Evolutionary conservation across 148 eudicot genomes (phyloP).

Genomic region (Linanthus parryae): DNA sequence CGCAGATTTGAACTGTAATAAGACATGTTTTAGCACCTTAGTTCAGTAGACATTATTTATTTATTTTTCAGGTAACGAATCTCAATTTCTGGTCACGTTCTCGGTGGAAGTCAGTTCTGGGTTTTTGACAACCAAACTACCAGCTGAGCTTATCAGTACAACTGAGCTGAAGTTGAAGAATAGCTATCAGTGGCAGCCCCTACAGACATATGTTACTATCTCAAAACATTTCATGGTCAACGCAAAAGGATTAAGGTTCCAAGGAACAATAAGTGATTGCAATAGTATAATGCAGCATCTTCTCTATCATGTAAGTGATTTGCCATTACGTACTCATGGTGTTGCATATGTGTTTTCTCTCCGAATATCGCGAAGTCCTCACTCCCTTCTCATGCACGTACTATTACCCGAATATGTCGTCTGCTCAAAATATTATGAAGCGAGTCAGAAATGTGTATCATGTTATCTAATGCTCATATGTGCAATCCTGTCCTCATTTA

Average conservation of each 20-base stretch:
- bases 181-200: constrained; percentile 83
- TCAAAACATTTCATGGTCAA: constrained; percentile 62
- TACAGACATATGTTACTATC: constrained; percentile 81
- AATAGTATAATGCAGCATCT: constrained; percentile 54
- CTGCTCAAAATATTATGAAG: too few species aligned
- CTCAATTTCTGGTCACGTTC: constrained; percentile 60
- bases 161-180: constrained; percentile 66
- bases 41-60: neutral
- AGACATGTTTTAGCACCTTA: neutral
- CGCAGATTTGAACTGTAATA: too few species aligned
- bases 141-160: constrained; percentile 58
- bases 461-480: too few species aligned
- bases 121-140: constrained; percentile 56
- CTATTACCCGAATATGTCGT: too few species aligned
- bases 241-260: constrained; percentile 81
- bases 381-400: neutral
- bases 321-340: neutral
- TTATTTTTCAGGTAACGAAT: constrained; percentile 52
- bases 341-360: neutral
- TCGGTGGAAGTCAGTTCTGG: constrained; percentile 82
- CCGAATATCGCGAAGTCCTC: neutral
- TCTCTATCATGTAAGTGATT: constrained; percentile 57
- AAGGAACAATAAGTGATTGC: constrained; percentile 62
- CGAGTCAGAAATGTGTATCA: too few species aligned
- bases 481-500: too few species aligned